These are phyloP conservation scores for Debaryomyces maramus DNA, from an alignment of 805 yeast species.

Conservation along the genomic window DNA sequence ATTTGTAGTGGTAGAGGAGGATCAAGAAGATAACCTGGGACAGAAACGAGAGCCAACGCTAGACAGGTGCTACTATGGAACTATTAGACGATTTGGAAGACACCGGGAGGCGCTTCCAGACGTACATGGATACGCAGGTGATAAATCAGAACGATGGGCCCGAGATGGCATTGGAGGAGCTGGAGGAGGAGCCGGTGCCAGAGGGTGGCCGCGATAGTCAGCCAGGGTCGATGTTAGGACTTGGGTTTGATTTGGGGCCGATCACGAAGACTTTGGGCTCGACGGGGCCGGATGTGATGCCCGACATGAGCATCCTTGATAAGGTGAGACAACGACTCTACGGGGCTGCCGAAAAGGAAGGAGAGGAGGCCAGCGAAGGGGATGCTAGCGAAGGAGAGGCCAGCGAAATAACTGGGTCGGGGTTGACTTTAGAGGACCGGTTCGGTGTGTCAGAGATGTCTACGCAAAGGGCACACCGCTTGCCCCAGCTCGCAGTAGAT, in stretches of 20 bases:
- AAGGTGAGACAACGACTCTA: slow-evolving; percentile 26
- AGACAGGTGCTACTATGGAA: slow-evolving; percentile 18
- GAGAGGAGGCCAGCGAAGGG: slow-evolving; percentile 4
- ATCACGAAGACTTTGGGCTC: slow-evolving; percentile 2
- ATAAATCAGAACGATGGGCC: slow-evolving; percentile 2
- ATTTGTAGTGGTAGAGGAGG: too few species aligned
- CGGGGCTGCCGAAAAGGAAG: slow-evolving; percentile 13
- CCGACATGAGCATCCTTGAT: slow-evolving; percentile 20
- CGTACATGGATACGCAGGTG: slow-evolving; percentile 1
- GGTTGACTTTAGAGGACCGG: background rate
- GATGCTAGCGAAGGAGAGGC: background rate
- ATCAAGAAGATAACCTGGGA: too few species aligned
- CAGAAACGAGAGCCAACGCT: too few species aligned
- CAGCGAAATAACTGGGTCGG: background rate
- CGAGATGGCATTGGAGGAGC: slow-evolving; percentile 6
- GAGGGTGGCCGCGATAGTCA: slow-evolving; percentile 1
- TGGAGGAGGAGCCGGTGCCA: slow-evolving; percentile 6
- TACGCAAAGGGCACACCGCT: slow-evolving; percentile 7
- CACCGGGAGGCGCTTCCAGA: background rate
- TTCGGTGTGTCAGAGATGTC: slow-evolving; percentile 1
- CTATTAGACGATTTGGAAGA: slow-evolving; percentile 23
- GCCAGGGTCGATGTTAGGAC: slow-evolving; percentile 5
- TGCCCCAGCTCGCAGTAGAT: slow-evolving; percentile 36
- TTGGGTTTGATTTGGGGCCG: slow-evolving; percentile 7
- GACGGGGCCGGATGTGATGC: slow-evolving; percentile 2